These are phyloP conservation scores for Isoetes taiwanensis DNA, from an alignment of 75 land plant species.

Conservation along the genomic window DNA sequence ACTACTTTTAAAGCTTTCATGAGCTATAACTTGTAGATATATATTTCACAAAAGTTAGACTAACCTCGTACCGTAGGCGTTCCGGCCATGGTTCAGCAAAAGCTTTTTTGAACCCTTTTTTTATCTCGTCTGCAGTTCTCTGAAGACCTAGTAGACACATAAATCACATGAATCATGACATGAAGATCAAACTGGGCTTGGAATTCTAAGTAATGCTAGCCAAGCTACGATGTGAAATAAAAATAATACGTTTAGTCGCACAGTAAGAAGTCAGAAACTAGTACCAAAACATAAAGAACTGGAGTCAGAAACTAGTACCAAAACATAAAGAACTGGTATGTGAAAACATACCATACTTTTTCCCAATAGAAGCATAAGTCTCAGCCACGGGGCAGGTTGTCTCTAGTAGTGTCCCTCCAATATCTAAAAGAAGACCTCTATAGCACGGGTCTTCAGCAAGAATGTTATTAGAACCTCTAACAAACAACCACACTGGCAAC, in stretches of 20 bases:
- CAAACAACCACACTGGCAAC: no score
- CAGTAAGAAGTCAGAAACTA: background rate
- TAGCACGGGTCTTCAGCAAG: no score
- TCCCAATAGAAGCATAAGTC: conserved; percentile 59
- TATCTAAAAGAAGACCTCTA: conserved; percentile 67
- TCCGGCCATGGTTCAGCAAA: conserved; percentile 84
- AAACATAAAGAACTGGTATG: background rate
- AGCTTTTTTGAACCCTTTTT: conserved; percentile 77
- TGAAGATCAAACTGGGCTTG: no score
- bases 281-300: background rate
- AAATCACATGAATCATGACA: no score
- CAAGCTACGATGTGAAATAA: no score
- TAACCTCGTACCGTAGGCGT: conserved; percentile 74
- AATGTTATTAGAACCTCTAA: no score
- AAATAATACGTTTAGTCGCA: no score
- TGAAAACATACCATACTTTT: conserved; percentile 50
- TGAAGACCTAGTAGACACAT: no score
- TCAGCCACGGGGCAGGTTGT: conserved; percentile 57
- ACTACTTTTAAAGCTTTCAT: no score
- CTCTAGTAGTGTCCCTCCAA: conserved; percentile 80
- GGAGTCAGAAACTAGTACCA: background rate
- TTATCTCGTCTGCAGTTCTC: conserved; percentile 41
- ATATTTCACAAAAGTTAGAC: background rate
- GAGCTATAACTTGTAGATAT: no score
- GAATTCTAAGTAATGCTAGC: no score